phyloP scores from a whole-genome alignment of 805 yeast genomes.

The Lachancea thermotolerans region DNA sequence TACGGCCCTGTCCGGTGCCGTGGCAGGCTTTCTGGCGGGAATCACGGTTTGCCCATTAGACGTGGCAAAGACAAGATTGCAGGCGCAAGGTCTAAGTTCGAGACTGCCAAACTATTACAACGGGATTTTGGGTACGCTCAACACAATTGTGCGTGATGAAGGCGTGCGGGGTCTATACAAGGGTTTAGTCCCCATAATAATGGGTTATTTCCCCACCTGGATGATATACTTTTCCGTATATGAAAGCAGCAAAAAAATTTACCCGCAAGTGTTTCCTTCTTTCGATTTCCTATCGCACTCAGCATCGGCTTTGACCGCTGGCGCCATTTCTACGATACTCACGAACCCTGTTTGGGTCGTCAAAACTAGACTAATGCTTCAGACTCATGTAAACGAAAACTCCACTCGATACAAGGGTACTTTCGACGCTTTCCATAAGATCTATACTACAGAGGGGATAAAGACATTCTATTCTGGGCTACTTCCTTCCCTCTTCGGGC shows the following conservation, averaged over 20 bases:
- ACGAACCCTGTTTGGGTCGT: slow-evolving; percentile 98
- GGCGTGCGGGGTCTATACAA: slow-evolving; percentile 80
- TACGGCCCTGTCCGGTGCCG: slow-evolving; percentile 81
- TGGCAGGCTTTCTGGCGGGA: slow-evolving; percentile 90
- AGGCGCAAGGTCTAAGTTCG: slow-evolving; percentile 69
- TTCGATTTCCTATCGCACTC: slow-evolving; percentile 36
- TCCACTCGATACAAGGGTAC: slow-evolving; percentile 55
- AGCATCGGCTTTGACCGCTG: slow-evolving; percentile 75
- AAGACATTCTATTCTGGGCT: slow-evolving; percentile 82
- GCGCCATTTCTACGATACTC: slow-evolving; percentile 71
- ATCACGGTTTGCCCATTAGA: slow-evolving; percentile 90
- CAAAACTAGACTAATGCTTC: slow-evolving; percentile 89
- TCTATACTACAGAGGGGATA: slow-evolving; percentile 75
- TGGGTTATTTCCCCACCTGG: slow-evolving; percentile 98
- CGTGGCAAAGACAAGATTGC: slow-evolving; percentile 89
- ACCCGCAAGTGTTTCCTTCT: slow-evolving; percentile 37
- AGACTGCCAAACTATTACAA: slow-evolving; percentile 37
- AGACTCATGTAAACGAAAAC: slow-evolving; percentile 36
- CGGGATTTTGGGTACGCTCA: slow-evolving; percentile 59
- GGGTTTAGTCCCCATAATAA: slow-evolving; percentile 84
- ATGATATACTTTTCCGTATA: slow-evolving; percentile 89
- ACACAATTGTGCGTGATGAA: slow-evolving; percentile 64
- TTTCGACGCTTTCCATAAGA: slow-evolving; percentile 71
- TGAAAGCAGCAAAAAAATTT: slow-evolving; percentile 61
- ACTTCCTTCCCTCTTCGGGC: slow-evolving; percentile 83